Base-by-base conservation (phyloP, 345 rosid species). In the Cardamine occulta region DNA sequence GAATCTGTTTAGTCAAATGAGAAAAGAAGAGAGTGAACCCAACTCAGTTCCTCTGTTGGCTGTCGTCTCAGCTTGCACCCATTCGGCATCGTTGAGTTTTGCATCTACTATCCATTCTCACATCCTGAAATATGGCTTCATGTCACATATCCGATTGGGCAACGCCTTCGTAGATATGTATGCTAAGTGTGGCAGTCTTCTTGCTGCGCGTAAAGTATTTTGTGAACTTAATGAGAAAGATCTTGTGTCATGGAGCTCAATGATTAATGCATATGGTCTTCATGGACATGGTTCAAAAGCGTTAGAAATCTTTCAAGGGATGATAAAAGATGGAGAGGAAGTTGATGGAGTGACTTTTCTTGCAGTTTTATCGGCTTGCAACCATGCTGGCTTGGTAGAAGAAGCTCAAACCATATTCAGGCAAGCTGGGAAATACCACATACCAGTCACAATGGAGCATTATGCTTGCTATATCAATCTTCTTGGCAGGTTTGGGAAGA, bases 111-210 rank as follows among this genome's bases (percentile, higher is more conserved):
- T 84, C 72, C 90, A 85, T 65, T 75, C 82, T 66, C 81, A 79
- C 63, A 67, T 84, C 13, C 19, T 80, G 73, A 85, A 86, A 70
- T 62, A 73, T 42, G 87, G 86, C 53, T 75, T 83, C 56, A 62
- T 47, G 67, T 80, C 53, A 42, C 34, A 81, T 66, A 48, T 57
- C 59, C 68, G 34, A 24, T 56, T 86, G 77, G 78, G 80, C 1
- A 88, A 88, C 74, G 84, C 93, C 42, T 82, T 86, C 54, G 82
- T 86, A 42, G 67, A 85, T 71, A 85, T 88, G 93, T 85, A 86
- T 69, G 78, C 87, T 19, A 85, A 88, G 65, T 82, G 88, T 69
- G 88, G 90, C 49, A 73, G 74, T 67, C 77, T 88, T 35, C 51
- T 15, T 44, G 81, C 77, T 18, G 83, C 90, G 0, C 82, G 23